phyloP scores from a whole-genome alignment of 2,329 filamentous ascomycete genomes.

The Amesomyces nigricolor region DNA sequence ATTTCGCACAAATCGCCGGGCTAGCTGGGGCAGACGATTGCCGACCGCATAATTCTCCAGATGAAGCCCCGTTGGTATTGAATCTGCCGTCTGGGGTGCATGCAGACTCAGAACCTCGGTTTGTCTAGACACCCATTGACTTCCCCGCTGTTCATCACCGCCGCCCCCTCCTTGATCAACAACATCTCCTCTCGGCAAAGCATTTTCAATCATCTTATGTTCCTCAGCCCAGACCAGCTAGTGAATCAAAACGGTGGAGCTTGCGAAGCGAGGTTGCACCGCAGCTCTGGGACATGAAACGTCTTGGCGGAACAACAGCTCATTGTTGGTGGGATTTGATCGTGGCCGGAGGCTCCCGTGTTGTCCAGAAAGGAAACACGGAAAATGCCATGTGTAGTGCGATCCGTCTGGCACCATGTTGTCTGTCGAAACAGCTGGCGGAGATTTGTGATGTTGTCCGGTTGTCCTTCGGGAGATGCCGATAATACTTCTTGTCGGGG shows the following conservation, averaged over 20 bases:
- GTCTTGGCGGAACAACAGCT: constrained; percentile 10
- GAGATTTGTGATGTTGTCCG: no score
- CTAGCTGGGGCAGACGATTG: no score
- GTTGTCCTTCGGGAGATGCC: no score
- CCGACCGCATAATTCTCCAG: no score
- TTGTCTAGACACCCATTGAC: not conserved
- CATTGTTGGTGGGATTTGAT: constrained; percentile 19
- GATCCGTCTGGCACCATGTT: no score
- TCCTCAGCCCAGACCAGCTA: no score
- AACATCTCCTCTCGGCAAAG: no score
- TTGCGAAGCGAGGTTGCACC: not conserved
- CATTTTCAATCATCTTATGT: no score
- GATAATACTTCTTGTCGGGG: not conserved
- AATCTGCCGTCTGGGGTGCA: not conserved
- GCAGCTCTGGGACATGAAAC: constrained; percentile 5
- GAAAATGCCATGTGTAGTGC: not conserved
- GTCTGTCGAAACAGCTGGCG: not conserved
- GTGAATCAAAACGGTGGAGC: not conserved
- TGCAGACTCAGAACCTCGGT: not conserved
- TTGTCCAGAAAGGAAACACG: not conserved
- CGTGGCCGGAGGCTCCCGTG: not conserved
- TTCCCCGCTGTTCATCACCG: no score
- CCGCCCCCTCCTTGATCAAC: no score
- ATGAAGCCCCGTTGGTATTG: no score
- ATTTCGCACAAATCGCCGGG: no score